These are phyloP conservation scores for Beauveria rudraprayagi DNA, from an alignment of 2,329 filamentous ascomycete genomes.

Conservation along the genomic window DNA sequence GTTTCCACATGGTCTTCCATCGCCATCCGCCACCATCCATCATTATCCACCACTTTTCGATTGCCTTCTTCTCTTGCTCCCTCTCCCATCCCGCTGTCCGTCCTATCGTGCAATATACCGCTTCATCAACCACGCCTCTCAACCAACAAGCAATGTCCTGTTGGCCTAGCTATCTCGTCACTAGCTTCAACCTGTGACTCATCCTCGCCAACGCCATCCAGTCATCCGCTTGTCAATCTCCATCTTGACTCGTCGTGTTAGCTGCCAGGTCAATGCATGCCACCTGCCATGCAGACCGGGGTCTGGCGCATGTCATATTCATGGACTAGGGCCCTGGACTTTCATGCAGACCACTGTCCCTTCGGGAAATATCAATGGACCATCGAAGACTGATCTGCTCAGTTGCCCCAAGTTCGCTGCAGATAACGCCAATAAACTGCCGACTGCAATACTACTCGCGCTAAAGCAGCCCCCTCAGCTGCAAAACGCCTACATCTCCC, in stretches of 20 bases:
- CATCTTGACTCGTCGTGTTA: not conserved
- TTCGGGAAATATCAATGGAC: not conserved
- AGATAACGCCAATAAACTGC: not conserved
- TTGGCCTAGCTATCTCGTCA: too few relatives aligned
- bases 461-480: not conserved
- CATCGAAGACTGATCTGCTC: not conserved
- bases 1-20: not conserved
- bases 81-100: too few relatives aligned
- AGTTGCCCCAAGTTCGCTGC: not conserved
- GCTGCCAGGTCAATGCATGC: not conserved
- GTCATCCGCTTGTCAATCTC: not conserved
- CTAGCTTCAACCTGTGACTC: too few relatives aligned
- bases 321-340: not conserved
- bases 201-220: too few relatives aligned
- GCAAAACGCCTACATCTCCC: not conserved
- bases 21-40: not conserved
- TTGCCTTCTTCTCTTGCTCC: not conserved
- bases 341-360: not conserved
- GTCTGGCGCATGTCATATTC: conserved; percentile 1
- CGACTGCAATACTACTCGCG: not conserved
- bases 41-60: not conserved
- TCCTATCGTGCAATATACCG: too few relatives aligned
- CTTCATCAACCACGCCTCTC: too few relatives aligned
- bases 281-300: not conserved
- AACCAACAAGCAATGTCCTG: too few relatives aligned